A percentile compares a stretch with the other conserved stretches of the same genome.
These are phyloP conservation scores for Ampelomyces quisqualis DNA, from an alignment of 2,329 filamentous ascomycete genomes.

Conservation along the genomic window DNA sequence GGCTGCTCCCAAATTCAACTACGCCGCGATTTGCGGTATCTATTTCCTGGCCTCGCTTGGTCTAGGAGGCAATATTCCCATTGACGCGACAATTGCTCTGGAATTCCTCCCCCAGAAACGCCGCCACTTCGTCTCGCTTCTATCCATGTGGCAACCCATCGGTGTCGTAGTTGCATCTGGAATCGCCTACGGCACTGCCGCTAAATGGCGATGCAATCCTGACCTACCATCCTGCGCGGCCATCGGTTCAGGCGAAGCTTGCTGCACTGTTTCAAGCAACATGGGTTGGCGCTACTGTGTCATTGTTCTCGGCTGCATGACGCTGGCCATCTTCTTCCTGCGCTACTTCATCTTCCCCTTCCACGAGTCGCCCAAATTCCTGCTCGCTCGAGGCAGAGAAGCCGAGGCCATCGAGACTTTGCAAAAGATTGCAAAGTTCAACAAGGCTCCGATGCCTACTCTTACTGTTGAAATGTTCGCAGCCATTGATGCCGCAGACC, in stretches of 20 bases:
- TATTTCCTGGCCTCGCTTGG: slow-evolving; percentile 31
- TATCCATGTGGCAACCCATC: slow-evolving; percentile 36
- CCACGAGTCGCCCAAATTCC: slow-evolving; percentile 33
- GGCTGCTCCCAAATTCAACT: slow-evolving; percentile 36
- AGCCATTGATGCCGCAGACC: slow-evolving; percentile 23
- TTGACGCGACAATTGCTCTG: slow-evolving; percentile 30
- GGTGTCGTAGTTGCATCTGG: slow-evolving; percentile 31
- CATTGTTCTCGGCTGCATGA: slow-evolving; percentile 30
- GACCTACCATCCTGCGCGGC: slow-evolving; percentile 19
- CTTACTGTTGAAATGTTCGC: slow-evolving; percentile 31
- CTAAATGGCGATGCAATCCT: slow-evolving; percentile 32
- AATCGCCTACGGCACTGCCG: slow-evolving; percentile 31
- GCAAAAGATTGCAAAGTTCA: slow-evolving; percentile 33
- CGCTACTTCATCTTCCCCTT: slow-evolving; percentile 34
- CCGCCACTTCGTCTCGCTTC: slow-evolving; percentile 30
- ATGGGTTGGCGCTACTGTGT: slow-evolving; percentile 38
- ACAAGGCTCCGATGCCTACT: slow-evolving; percentile 23
- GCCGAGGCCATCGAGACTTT: slow-evolving; percentile 31
- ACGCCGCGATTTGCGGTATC: slow-evolving; percentile 31
- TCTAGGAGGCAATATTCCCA: slow-evolving; percentile 32
- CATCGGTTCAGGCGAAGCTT: slow-evolving; percentile 17
- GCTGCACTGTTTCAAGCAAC: slow-evolving; percentile 26
- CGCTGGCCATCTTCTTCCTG: slow-evolving; percentile 29
- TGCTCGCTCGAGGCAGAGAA: slow-evolving; percentile 28
- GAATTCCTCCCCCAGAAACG: slow-evolving; percentile 32